Percentiles rank a stretch among this genome's conserved stretches.
phyloP scores from a whole-genome alignment of 179 eudicot species.

The Heliamphora pulchella region DNA sequence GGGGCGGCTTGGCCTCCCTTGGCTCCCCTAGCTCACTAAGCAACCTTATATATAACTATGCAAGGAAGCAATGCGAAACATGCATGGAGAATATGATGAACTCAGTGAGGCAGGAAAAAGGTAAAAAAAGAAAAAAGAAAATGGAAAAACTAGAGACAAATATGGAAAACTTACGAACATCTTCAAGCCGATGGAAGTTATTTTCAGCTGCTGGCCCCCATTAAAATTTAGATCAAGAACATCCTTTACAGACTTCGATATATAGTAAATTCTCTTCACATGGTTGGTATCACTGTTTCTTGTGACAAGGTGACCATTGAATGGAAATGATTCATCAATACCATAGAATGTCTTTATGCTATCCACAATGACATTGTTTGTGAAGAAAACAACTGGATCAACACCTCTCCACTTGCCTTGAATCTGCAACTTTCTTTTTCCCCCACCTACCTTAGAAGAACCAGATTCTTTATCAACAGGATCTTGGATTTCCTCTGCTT shows the following conservation, averaged over 20 bases:
- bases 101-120: background rate
- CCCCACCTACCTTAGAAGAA: slow-evolving; percentile 30
- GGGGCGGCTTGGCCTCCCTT: too few species aligned
- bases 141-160: background rate
- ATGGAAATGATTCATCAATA: slow-evolving; percentile 62
- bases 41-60: too few species aligned
- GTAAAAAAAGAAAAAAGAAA: background rate
- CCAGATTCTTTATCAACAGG: slow-evolving; percentile 28
- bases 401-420: slow-evolving; percentile 96
- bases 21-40: too few species aligned
- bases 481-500: slow-evolving; percentile 20
- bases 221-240: slow-evolving; percentile 67
- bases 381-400: slow-evolving; percentile 78
- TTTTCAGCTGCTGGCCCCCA: slow-evolving; percentile 82
- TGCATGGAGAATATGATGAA: background rate
- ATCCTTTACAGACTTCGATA: slow-evolving; percentile 70
- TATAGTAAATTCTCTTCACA: slow-evolving; percentile 86
- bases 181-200: slow-evolving; percentile 89
- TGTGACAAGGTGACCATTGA: slow-evolving; percentile 65
- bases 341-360: slow-evolving; percentile 76
- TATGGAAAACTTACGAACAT: slow-evolving; percentile 76
- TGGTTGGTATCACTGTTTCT: slow-evolving; percentile 71
- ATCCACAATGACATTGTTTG: slow-evolving; percentile 45
- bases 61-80: background rate
- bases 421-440: slow-evolving; percentile 68